Base-by-base conservation (phyloP, 257 asterid species). In the Handroanthus guayacan region DNA sequence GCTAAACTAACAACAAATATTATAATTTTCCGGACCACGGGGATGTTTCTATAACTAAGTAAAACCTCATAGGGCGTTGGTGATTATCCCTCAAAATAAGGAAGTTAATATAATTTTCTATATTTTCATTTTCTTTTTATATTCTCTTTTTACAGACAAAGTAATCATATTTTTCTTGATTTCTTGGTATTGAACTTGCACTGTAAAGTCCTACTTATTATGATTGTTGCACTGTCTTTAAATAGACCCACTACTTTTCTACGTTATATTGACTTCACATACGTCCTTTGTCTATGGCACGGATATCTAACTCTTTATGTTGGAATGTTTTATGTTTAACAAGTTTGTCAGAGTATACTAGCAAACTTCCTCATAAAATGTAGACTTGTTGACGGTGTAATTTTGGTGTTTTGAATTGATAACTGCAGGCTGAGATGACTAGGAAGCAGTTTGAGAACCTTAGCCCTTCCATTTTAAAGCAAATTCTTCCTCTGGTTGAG, bases 401-500 rank as follows among this genome's bases (percentile, higher is more conserved):
- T 13, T 70, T 55, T 74, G 25, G 39, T 43, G 20, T 36, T 57
- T 12, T 50, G 38, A 41, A 55, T 69, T 77, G 60, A 67, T 51
- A 45, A 75, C 72, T 80, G 48, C 89, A 94, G 97, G 98, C 98
- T 52, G 97, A 92, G 86, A 89, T 94, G 96, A 94, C 98, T 34
- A 83, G 84, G 77, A 94, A 90, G 83, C 98, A 91, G 81, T 79
- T 94, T 81, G 96, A 89, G 84, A 94, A 87, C 83, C 93, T 94
- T 45, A 84, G 98, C 87, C 98, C 98, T 76, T 82, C 97, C 76
- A 84, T 94, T 38, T 65, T 92, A 90, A 94, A 92, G 87, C 98
- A 94, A 86, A 88, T 89, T 52, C 90, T 92, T 84, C 98, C 97
- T 45, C 89, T 94, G 66, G 94, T 94, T 77, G 98, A 94, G 88